Conservation (phyloP, 805 yeast genomes). For the Lipomyces chichibuensis region DNA sequence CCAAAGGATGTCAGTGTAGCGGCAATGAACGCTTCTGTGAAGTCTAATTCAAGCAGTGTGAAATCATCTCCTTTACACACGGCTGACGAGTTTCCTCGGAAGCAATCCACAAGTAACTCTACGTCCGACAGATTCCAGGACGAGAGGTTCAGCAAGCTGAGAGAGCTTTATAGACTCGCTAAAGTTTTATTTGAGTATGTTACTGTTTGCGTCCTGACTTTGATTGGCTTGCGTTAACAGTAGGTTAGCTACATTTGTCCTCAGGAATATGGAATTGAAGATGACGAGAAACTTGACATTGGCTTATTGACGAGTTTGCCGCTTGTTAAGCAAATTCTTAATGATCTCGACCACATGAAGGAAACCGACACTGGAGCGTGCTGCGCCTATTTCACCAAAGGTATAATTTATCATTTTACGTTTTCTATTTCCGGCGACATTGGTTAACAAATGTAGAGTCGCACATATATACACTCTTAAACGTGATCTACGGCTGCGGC, state of each 20-base stretch:
- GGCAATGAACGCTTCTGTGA: background rate
- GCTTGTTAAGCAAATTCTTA: constrained; percentile 80
- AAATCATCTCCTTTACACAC: constrained; percentile 47
- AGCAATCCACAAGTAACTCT: constrained; percentile 44
- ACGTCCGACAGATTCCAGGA: constrained; percentile 25
- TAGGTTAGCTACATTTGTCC: constrained; percentile 68
- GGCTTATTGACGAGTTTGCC: constrained; percentile 94
- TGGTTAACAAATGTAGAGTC: constrained; percentile 56
- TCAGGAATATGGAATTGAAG: constrained; percentile 96
- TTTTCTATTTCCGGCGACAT: background rate
- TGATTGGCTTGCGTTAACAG: background rate
- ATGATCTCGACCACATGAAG: constrained; percentile 79
- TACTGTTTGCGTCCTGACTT: background rate
- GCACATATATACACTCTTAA: constrained; percentile 90
- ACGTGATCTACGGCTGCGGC: constrained; percentile 87
- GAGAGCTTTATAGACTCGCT: constrained; percentile 87
- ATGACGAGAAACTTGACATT: constrained; percentile 91
- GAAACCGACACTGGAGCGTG: constrained; percentile 79
- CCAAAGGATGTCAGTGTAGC: constrained; percentile 42
- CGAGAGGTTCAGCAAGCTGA: constrained; percentile 49
- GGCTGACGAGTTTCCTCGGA: constrained; percentile 57
- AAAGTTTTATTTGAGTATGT: constrained; percentile 89
- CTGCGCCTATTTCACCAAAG: constrained; percentile 87
- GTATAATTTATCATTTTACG: constrained; percentile 7
- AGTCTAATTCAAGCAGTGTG: constrained; percentile 23